Evolutionary conservation across 176 grass and related monocot species (phyloP).

Genomic region (Musa schizocarpa): DNA sequence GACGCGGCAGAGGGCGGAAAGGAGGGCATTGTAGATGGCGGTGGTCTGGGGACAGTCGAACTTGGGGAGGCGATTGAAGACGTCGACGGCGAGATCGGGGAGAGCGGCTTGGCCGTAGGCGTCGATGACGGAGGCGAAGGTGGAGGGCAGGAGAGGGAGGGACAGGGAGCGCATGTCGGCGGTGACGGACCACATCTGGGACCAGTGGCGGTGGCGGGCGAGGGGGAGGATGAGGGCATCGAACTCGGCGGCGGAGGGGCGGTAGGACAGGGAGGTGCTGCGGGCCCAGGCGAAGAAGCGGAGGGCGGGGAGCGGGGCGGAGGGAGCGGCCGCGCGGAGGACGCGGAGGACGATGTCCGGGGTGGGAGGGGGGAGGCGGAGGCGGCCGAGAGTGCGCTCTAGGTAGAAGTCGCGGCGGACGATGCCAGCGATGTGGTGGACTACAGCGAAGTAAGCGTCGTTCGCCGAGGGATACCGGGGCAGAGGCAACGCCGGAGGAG

Average conservation of each 20-base stretch:
- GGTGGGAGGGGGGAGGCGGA: constrained; percentile 73
- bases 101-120: constrained; percentile 63
- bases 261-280: constrained; percentile 34
- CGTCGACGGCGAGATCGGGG: constrained; percentile 67
- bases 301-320: constrained; percentile 53
- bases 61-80: constrained; percentile 79
- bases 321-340: constrained; percentile 48
- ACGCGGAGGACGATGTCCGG: constrained; percentile 75
- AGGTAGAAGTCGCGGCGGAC: constrained; percentile 96
- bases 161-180: constrained; percentile 60
- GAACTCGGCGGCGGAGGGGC: constrained; percentile 63
- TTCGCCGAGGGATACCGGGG: constrained; percentile 39
- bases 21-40: constrained; percentile 77
- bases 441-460: constrained; percentile 79
- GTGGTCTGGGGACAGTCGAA: constrained; percentile 79
- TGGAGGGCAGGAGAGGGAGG: constrained; percentile 44
- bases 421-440: constrained; percentile 75
- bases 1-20: constrained; percentile 66
- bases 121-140: constrained; percentile 74
- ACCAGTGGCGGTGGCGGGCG: constrained; percentile 49
- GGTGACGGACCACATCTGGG: constrained; percentile 72
- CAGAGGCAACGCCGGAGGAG: constrained; percentile 12
- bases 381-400: constrained; percentile 78
- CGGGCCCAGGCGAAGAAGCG: constrained; percentile 82
- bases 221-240: constrained; percentile 76